Percentiles rank a stretch among this genome's conserved stretches.
Conservation (phyloP, 345 rosid genomes). For the Gossypioides kirkii region DNA sequence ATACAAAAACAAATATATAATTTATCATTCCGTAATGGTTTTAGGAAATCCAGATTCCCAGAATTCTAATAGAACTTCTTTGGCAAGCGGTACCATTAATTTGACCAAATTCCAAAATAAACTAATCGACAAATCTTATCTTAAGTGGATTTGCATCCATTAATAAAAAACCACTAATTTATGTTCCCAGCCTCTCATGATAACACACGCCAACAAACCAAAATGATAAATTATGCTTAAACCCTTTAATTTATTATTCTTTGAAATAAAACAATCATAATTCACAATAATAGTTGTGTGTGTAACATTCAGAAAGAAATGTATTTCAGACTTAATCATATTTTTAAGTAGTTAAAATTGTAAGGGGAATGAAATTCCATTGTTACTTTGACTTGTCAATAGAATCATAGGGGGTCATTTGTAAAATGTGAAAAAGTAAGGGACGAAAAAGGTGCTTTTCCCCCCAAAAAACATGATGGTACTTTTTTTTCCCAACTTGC, state of each 20-base stretch:
- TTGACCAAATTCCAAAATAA: neutral
- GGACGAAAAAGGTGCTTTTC: neutral
- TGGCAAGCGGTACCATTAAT: neutral
- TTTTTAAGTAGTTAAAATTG: neutral
- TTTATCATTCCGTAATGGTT: too few relatives aligned
- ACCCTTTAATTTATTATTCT: neutral
- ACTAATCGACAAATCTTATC: neutral
- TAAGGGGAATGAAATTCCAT: neutral
- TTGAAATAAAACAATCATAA: neutral
- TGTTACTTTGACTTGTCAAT: neutral
- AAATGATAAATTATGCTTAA: neutral
- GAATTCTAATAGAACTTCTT: neutral
- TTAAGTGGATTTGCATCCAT: neutral
- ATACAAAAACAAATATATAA: too few relatives aligned
- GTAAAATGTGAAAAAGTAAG: neutral
- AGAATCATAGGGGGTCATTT: neutral
- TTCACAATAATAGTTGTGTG: neutral
- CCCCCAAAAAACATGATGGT: neutral
- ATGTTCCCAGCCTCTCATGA: neutral
- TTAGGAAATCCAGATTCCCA: neutral
- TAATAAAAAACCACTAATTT: neutral
- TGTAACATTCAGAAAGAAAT: neutral
- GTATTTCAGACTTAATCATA: neutral
- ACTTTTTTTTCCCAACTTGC: neutral
- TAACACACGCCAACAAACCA: neutral